Percentiles rank a stretch among this genome's conserved stretches.
These are phyloP conservation scores for Ogataea angusta DNA, from an alignment of 805 yeast genomes.

Conservation along the genomic window DNA sequence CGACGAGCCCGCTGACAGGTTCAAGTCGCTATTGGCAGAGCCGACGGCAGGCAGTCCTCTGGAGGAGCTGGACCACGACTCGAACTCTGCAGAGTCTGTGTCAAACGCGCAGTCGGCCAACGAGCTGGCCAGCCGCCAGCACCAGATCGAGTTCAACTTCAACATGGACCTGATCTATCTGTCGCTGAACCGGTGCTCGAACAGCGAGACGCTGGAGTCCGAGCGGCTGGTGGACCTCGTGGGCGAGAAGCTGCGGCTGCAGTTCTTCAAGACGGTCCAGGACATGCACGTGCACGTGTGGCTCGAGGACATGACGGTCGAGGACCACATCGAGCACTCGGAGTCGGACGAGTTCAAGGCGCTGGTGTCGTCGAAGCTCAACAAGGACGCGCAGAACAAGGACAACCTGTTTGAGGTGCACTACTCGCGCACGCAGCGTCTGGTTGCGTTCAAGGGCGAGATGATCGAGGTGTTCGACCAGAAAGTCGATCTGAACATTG, in stretches of 20 bases:
- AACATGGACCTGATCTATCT: constrained; percentile 61
- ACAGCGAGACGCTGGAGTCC: constrained; percentile 55
- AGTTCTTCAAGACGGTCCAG: constrained; percentile 54
- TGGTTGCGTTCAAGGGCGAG: constrained; percentile 50
- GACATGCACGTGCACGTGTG: constrained; percentile 65
- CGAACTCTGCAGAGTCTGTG: constrained; percentile 7
- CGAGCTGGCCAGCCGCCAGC: constrained; percentile 41
- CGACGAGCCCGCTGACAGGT: constrained; percentile 10
- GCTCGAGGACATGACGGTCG: constrained; percentile 63
- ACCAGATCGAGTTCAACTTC: constrained; percentile 67
- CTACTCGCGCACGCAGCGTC: constrained; percentile 57
- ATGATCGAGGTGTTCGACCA: constrained; percentile 75
- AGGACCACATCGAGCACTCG: constrained; percentile 69
- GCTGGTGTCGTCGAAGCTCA: constrained; percentile 61
- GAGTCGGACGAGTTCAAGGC: constrained; percentile 63
- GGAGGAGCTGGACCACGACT: constrained; percentile 16
- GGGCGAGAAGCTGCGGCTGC: constrained; percentile 61
- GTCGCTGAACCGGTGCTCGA: constrained; percentile 64
- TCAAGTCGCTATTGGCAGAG: constrained; percentile 25
- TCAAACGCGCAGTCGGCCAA: not conserved
- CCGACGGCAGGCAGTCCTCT: constrained; percentile 13
- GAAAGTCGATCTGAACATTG: constrained; percentile 64
- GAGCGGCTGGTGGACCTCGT: constrained; percentile 69
- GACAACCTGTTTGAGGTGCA: constrained; percentile 57
- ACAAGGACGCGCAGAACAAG: constrained; percentile 38